Base-by-base conservation (phyloP, 2,329 filamentous ascomycete species). In the Ophiostoma quercus region DNA sequence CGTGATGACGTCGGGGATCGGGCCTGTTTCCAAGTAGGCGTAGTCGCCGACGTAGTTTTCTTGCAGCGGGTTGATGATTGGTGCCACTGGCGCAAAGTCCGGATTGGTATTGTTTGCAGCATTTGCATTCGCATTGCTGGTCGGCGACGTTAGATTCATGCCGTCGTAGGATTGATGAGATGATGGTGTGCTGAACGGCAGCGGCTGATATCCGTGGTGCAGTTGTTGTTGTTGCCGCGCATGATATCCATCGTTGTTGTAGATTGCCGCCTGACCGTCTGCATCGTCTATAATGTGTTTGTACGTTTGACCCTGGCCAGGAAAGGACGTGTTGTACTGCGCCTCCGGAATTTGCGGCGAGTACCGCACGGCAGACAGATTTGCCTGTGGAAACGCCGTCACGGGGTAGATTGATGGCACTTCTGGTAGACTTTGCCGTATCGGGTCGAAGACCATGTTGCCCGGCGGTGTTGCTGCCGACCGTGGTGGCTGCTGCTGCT, bases 381-480 rank as follows among this genome's bases (percentile, higher is more conserved):
- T 82, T 0, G 82, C 79, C 70, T 85, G 84, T 1, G 83, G 81
- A 68, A 85, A 83, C 0, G 82, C 77, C 8, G 63, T 39, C 0
- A 84, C 79, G 0, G 84, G 81, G 67, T 82, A 84, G 75, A 86
- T 83, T 34, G 79, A 77, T 1, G 79, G 75, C 2, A 79, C 73
- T 51, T 86, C 85, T 0, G 84, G 84, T 0, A 85, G 77, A 70
- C 82, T 85, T 72, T 85, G 84, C 2, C 86, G 81, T 70, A 87
- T 86, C 0, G 86, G 84, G 69, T 88, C 86, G 70, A 87, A 88
- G 2, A 85, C 82, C 84, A 87, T 86, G 73, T 85, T 87, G 1
- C 85, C 84, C 0, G 85, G 83, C 0, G 84, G 82, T 1, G 84
- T 85, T 29, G 81, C 79, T 8, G 81, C 81, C 1, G 82, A 80